phyloP scores from a whole-genome alignment of 1,284 basidiomycete genomes.

The Rhizoctonia solani region DNA sequence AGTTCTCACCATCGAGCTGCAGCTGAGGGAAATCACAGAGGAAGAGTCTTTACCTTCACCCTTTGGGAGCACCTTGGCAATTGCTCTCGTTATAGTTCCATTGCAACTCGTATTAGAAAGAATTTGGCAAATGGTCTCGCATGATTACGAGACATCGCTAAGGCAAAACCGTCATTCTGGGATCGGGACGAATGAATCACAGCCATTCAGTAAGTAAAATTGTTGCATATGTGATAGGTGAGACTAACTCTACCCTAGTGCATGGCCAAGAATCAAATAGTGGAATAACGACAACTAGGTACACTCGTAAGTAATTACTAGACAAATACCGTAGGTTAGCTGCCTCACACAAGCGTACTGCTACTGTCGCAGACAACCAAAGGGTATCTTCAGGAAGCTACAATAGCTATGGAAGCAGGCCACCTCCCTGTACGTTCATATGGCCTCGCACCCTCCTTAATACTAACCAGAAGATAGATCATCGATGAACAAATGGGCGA shows the following conservation, averaged over 20 bases:
- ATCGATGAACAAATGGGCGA: too few species aligned
- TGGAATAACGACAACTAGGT: background rate
- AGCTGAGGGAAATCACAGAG: background rate
- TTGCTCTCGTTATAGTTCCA: conserved; percentile 14
- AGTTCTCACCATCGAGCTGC: conserved; percentile 5
- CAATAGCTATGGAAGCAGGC: background rate
- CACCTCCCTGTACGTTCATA: background rate
- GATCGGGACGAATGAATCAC: background rate
- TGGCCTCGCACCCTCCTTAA: background rate
- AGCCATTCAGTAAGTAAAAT: background rate
- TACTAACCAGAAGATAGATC: background rate
- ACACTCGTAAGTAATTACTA: too few species aligned
- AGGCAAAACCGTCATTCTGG: background rate
- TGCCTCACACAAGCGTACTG: background rate
- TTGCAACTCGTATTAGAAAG: conserved; percentile 4
- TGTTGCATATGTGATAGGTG: background rate
- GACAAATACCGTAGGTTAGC: too few species aligned
- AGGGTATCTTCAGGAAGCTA: background rate
- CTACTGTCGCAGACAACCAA: background rate
- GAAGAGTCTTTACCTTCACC: background rate
- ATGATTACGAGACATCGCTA: background rate
- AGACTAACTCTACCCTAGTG: background rate
- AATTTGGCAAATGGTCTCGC: conserved; percentile 6
- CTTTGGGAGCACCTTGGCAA: conserved; percentile 22
- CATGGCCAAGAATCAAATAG: background rate